Conservation (phyloP, 2,329 filamentous ascomycete species). For the Curvularia verruculosa region DNA sequence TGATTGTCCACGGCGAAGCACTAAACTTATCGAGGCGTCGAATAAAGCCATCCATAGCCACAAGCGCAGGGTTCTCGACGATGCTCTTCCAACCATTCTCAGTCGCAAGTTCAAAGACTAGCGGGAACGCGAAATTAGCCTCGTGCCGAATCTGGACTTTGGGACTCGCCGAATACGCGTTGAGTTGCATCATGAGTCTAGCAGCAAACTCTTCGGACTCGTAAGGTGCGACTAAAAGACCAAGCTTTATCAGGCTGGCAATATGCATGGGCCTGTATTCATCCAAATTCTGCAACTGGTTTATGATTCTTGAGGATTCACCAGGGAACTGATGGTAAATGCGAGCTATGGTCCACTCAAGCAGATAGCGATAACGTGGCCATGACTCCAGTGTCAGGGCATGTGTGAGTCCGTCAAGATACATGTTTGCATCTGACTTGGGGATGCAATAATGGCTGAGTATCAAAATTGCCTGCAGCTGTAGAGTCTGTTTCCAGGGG, state of each 20-base stretch:
- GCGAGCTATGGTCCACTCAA: conserved; percentile 57
- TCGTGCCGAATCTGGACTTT: conserved; percentile 62
- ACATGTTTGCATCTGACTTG: conserved; percentile 33
- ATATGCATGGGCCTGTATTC: conserved; percentile 56
- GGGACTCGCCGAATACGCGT: conserved; percentile 54
- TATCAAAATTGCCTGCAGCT: conserved; percentile 55
- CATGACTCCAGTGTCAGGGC: conserved; percentile 55
- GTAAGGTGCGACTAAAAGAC: conserved; percentile 50
- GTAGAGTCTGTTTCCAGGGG: conserved; percentile 57
- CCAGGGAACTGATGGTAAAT: conserved; percentile 48
- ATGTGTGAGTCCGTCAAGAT: conserved; percentile 49
- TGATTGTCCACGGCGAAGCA: conserved; percentile 48
- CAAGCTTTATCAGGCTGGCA: conserved; percentile 56
- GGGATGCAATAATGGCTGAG: conserved; percentile 48
- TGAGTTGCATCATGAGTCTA: conserved; percentile 51
- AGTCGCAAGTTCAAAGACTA: conserved; percentile 51
- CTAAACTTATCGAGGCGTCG: conserved; percentile 52
- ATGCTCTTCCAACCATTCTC: conserved; percentile 46
- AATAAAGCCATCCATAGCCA: conserved; percentile 53
- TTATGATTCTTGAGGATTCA: conserved; percentile 43
- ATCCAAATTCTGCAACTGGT: conserved; percentile 48
- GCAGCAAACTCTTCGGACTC: conserved; percentile 48
- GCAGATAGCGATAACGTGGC: conserved; percentile 55
- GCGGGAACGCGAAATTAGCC: conserved; percentile 57
- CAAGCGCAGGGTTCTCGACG: conserved; percentile 50